phyloP scores from a whole-genome alignment of 148 eudicot species.

The Rhododendron henanense region DNA sequence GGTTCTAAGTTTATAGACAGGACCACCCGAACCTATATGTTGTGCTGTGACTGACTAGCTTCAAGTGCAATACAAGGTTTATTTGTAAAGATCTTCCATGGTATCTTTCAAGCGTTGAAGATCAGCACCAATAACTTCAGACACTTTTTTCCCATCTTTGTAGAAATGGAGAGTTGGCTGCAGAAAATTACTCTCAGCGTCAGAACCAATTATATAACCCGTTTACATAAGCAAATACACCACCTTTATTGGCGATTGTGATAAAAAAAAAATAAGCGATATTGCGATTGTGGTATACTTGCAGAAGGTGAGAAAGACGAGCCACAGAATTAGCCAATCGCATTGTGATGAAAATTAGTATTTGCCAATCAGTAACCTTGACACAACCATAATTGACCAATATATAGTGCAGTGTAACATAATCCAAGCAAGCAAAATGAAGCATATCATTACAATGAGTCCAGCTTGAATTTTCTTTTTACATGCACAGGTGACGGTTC shows the following conservation, averaged over 20 bases:
- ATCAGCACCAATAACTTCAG: constrained; percentile 69
- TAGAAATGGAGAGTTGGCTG: constrained; percentile 69
- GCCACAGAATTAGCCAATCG: background rate
- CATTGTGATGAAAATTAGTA: background rate
- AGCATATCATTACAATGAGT: background rate
- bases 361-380: background rate
- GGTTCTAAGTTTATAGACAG: background rate
- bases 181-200: constrained; percentile 12
- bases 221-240: background rate
- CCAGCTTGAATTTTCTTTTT: background rate
- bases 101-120: constrained; percentile 39
- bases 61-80: background rate
- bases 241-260: background rate
- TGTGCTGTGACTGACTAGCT: background rate
- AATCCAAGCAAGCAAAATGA: background rate
- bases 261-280: background rate
- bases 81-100: constrained; percentile 54
- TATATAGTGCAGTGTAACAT: background rate
- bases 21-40: background rate
- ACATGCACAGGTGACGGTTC: background rate
- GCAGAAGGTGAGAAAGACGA: background rate
- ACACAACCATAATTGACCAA: background rate
- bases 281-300: background rate
- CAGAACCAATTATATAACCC: background rate
- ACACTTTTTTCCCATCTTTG: constrained; percentile 52